Conservation (phyloP, 306 rosid species). For the Begonia fuchsioides region DNA sequence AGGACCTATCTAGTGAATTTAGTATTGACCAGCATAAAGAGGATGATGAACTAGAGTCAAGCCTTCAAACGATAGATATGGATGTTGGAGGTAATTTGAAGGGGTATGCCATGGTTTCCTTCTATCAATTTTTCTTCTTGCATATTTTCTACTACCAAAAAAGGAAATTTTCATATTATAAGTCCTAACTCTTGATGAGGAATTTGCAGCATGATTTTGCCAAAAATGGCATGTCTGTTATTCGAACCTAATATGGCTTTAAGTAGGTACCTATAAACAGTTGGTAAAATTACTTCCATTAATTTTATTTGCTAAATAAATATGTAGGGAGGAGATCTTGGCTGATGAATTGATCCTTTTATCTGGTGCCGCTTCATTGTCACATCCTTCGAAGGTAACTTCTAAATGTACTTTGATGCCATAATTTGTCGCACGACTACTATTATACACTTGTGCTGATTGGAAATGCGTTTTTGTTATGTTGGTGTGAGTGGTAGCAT, state of each 20-base stretch:
- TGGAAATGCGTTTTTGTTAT: not conserved
- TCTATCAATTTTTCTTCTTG: not conserved
- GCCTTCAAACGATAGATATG: constrained; percentile 12
- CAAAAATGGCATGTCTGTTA: no score
- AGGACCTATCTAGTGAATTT: constrained; percentile 15
- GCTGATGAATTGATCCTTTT: constrained; percentile 17
- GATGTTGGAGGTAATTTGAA: constrained; percentile 11
- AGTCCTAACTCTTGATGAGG: no score
- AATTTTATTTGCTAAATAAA: not conserved
- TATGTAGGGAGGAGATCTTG: constrained; percentile 24
- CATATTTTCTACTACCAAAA: not conserved
- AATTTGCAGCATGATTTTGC: no score
- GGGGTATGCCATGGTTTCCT: constrained; percentile 26
- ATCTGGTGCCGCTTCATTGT: constrained; percentile 47
- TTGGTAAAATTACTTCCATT: constrained; percentile 7
- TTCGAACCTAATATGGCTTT: no score
- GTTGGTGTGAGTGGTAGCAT: not conserved
- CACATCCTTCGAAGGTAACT: constrained; percentile 61
- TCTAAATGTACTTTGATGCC: not conserved
- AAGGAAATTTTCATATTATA: not conserved
- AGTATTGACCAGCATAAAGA: constrained; percentile 7
- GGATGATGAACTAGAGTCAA: constrained; percentile 15
- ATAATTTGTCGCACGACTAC: not conserved
- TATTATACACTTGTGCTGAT: no score
- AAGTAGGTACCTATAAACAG: not conserved